These are phyloP conservation scores for Aspergillus ibericus DNA, from an alignment of 2,329 filamentous ascomycete species.

Conservation along the genomic window DNA sequence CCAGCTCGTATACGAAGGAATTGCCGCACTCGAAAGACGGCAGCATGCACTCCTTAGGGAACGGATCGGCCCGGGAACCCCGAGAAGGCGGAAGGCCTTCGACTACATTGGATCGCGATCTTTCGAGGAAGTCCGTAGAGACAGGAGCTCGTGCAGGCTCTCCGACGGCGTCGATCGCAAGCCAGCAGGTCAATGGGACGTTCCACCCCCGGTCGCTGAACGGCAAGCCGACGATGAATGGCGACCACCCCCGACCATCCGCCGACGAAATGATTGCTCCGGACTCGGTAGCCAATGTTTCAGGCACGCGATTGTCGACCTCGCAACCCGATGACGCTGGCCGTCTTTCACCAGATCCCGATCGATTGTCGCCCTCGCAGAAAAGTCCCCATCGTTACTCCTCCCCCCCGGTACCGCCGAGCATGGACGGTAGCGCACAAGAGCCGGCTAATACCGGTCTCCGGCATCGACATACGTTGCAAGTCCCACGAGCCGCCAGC, in stretches of 20 bases:
- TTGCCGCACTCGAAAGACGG: slow-evolving; percentile 42
- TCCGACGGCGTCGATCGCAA: slow-evolving; percentile 22
- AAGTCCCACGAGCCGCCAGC: slow-evolving; percentile 72
- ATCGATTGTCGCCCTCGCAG: slow-evolving; percentile 29
- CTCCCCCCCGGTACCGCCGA: slow-evolving; percentile 56
- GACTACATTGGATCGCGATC: slow-evolving; percentile 27
- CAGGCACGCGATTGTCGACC: slow-evolving; percentile 34
- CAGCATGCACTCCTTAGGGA: slow-evolving; percentile 52
- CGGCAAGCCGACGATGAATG: slow-evolving; percentile 34
- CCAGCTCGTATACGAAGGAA: slow-evolving; percentile 45
- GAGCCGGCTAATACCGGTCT: slow-evolving; percentile 60
- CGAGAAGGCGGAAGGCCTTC: slow-evolving; percentile 32
- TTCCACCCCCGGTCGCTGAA: slow-evolving; percentile 25
- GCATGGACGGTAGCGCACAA: slow-evolving; percentile 53
- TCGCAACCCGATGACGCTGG: slow-evolving; percentile 35
- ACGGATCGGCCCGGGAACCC: slow-evolving; percentile 34
- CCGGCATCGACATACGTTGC: slow-evolving; percentile 82
- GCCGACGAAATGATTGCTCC: slow-evolving; percentile 32
- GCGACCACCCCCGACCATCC: slow-evolving; percentile 31
- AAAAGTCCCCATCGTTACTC: slow-evolving; percentile 39
- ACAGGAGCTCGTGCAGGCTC: slow-evolving; percentile 29
- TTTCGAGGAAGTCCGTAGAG: slow-evolving; percentile 30
- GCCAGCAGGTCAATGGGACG: slow-evolving; percentile 31
- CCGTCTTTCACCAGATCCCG: slow-evolving; percentile 32
- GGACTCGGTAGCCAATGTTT: slow-evolving; percentile 30